Evolutionary conservation across 2,329 filamentous ascomycete genomes (phyloP).

Genomic region (Polytolypa hystricis): DNA sequence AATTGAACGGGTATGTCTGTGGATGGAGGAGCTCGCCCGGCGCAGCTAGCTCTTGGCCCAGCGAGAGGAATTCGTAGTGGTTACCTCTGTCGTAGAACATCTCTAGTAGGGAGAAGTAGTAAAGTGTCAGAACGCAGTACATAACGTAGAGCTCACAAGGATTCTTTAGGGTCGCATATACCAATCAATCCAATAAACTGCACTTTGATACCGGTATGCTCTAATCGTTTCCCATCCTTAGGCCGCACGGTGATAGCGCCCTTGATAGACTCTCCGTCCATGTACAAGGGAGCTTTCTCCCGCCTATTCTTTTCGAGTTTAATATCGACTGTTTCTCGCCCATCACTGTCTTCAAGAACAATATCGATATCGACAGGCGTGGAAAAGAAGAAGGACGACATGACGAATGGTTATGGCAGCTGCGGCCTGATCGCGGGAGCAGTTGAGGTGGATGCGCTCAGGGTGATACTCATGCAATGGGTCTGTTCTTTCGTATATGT

Average conservation of each 20-base stretch:
- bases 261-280: constrained; percentile 97
- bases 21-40: constrained; percentile 97
- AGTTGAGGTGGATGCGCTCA: too few relatives aligned
- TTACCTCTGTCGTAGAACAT: constrained; percentile 99
- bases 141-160: too few relatives aligned
- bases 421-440: too few relatives aligned
- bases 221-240: constrained; percentile 94
- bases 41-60: constrained; percentile 91
- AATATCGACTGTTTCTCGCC: constrained; percentile 89
- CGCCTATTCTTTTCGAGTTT: constrained; percentile 97
- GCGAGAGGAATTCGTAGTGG: constrained; percentile 96
- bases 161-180: constrained; percentile 31
- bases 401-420: constrained; percentile 35
- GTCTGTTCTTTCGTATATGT: too few relatives aligned
- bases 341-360: constrained; percentile 88
- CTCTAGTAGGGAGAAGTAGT: constrained; percentile 45
- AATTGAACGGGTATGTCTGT: constrained; percentile 98
- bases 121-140: neutral
- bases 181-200: constrained; percentile 99
- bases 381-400: constrained; percentile 98
- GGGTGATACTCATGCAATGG: too few relatives aligned
- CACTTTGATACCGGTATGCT: constrained; percentile 98
- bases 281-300: constrained; percentile 92
- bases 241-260: constrained; percentile 88
- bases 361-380: constrained; percentile 98